These are phyloP conservation scores for Clausena lansium DNA, from an alignment of 345 rosid species.

Conservation along the genomic window DNA sequence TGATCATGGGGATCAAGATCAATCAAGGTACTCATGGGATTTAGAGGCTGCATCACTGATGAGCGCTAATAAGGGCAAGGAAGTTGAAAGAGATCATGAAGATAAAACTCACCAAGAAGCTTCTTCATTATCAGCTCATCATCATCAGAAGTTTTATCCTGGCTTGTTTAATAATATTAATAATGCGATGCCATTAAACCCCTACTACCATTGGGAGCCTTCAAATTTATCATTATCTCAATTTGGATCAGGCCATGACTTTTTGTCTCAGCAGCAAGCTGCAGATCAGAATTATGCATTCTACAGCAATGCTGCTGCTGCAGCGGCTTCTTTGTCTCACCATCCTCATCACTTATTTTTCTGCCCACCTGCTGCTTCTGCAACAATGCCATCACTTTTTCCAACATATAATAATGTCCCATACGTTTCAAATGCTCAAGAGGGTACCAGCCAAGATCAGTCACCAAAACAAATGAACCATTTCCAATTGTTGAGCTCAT, in stretches of 20 bases:
- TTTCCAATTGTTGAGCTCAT: constrained; percentile 45
- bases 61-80: constrained; percentile 36
- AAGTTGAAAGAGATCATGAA: constrained; percentile 36
- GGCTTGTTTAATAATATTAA: constrained; percentile 19
- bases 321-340: no score
- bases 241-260: constrained; percentile 54
- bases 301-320: constrained; percentile 1
- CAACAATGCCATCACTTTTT: constrained; percentile 52
- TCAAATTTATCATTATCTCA: constrained; percentile 67
- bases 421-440: constrained; percentile 28
- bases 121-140: no score
- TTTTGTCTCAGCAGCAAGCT: constrained; percentile 37
- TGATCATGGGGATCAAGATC: constrained; percentile 16
- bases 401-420: constrained; percentile 47
- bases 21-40: constrained; percentile 40
- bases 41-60: constrained; percentile 29
- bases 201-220: constrained; percentile 61
- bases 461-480: constrained; percentile 31
- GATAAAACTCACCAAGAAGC: constrained; percentile 21
- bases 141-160: constrained; percentile 15
- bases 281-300: constrained; percentile 14
- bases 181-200: constrained; percentile 31
- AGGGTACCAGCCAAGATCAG: constrained; percentile 15
- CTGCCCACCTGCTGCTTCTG: constrained; percentile 40
- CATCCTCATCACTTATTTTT: constrained; percentile 45